These are phyloP conservation scores for Bacterosira constricta DNA, from an alignment of 108 stramenopile species.

Conservation along the genomic window DNA sequence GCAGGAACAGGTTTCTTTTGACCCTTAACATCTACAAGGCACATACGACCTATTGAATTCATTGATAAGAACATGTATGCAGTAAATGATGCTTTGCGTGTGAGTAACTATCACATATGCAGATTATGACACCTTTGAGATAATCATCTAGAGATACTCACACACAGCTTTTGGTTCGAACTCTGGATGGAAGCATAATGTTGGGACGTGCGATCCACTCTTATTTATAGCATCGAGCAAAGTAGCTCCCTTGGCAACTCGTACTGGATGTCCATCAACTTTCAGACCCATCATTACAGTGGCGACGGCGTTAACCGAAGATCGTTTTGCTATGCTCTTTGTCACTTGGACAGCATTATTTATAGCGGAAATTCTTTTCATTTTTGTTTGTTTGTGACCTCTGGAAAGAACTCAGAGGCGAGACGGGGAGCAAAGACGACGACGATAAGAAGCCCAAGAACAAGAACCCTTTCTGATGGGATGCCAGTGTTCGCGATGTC, in stretches of 20 bases:
- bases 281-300: conserved; percentile 1
- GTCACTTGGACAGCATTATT: conserved; percentile 5
- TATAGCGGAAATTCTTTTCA: conserved; percentile 8
- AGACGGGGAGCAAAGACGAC: neutral
- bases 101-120: too few species aligned
- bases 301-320: neutral
- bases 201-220: conserved; percentile 45
- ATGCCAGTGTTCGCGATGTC: neutral
- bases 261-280: conserved; percentile 7
- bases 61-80: too few species aligned
- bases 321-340: conserved; percentile 1
- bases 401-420: neutral
- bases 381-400: neutral
- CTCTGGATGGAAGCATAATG: conserved; percentile 57
- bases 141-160: neutral
- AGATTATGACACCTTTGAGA: too few species aligned
- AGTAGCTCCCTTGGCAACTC: conserved; percentile 30
- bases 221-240: conserved; percentile 44
- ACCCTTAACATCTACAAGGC: conserved; percentile 49
- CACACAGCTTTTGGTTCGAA: conserved; percentile 47
- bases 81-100: too few species aligned
- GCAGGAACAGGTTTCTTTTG: conserved; percentile 35
- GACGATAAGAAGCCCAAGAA: neutral
- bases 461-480: neutral
- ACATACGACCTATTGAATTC: conserved; percentile 49